phyloP scores from a whole-genome alignment of 306 rosid species.

The Corylus avellana region DNA sequence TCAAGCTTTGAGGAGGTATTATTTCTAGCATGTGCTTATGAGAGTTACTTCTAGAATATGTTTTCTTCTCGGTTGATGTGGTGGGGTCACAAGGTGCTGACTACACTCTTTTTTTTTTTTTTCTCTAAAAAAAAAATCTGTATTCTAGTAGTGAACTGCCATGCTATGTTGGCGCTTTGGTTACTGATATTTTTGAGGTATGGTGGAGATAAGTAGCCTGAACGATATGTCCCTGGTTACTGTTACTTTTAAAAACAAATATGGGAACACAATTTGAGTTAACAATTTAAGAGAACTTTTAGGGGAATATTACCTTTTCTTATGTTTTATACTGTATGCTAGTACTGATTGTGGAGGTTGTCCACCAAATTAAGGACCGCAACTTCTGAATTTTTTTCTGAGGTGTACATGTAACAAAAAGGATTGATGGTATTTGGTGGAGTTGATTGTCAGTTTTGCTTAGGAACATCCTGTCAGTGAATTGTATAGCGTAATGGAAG shows the following conservation, averaged over 20 bases:
- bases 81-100: not conserved
- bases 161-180: not conserved
- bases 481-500: not conserved
- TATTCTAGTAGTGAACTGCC: not conserved
- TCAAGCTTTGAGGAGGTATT: too few relatives aligned
- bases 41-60: too few relatives aligned
- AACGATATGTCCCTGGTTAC: not conserved
- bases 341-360: not conserved
- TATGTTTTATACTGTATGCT: not conserved
- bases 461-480: not conserved
- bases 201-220: not conserved
- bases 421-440: not conserved
- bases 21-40: too few relatives aligned
- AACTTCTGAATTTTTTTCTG: not conserved
- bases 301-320: not conserved
- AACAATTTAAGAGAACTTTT: not conserved
- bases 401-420: not conserved
- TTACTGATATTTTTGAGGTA: too few relatives aligned
- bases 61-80: not conserved
- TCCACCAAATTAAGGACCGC: not conserved
- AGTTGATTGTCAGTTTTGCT: not conserved
- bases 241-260: not conserved
- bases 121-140: not conserved
- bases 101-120: not conserved
- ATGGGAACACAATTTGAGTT: not conserved